These are phyloP conservation scores for Grigorovia humatica DNA, from an alignment of 805 yeast genomes.

Conservation along the genomic window DNA sequence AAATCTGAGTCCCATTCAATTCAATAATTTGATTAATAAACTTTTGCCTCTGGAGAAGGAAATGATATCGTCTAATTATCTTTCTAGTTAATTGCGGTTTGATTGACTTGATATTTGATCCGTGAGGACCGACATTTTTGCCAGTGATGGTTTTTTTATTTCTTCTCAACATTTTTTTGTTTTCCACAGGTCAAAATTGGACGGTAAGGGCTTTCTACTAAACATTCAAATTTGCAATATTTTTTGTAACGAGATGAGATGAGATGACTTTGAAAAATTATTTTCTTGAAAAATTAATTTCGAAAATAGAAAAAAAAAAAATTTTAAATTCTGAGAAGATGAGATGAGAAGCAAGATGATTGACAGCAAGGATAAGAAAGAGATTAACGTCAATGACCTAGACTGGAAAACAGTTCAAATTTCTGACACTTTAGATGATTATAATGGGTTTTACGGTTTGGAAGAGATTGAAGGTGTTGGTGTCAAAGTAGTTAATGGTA, in stretches of 20 bases:
- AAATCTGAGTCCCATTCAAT: background rate
- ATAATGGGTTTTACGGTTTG: conserved; percentile 82
- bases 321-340: background rate
- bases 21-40: conserved; percentile 19
- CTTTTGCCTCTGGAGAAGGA: conserved; percentile 47
- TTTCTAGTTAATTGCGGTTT: conserved; percentile 66
- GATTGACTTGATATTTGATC: conserved; percentile 34
- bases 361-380: conserved; percentile 1
- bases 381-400: conserved; percentile 38
- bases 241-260: conserved; percentile 11
- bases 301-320: background rate
- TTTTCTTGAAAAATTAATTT: background rate
- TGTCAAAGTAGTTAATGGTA: conserved; percentile 63
- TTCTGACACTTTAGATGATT: conserved; percentile 76
- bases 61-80: conserved; percentile 69
- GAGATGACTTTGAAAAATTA: conserved; percentile 10
- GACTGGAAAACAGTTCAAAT: conserved; percentile 76
- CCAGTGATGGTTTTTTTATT: conserved; percentile 30
- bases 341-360: background rate
- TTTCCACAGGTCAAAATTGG: too few relatives aligned
- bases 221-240: too few relatives aligned
- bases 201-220: too few relatives aligned
- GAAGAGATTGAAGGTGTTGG: conserved; percentile 93
- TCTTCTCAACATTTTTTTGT: conserved; percentile 15
- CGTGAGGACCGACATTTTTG: conserved; percentile 22